Evolutionary conservation across 179 eudicot species (phyloP).

Genomic region (Corrigiola litoralis): DNA sequence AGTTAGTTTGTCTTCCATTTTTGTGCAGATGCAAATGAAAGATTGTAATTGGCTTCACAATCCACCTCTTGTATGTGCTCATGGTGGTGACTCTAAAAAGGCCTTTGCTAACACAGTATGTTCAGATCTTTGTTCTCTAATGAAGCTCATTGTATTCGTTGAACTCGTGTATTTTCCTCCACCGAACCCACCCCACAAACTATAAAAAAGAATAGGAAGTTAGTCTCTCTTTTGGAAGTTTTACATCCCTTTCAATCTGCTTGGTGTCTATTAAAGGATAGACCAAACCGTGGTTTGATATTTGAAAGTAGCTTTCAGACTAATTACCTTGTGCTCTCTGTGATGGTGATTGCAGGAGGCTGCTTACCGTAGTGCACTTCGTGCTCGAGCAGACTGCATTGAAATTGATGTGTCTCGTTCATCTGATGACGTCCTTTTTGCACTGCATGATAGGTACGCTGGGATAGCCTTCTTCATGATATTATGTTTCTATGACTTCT

Average conservation of each 20-base stretch:
- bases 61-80: conserved; percentile 97
- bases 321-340: conserved; percentile 8
- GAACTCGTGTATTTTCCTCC: too few species aligned
- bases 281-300: background rate
- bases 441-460: conserved; percentile 92
- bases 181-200: background rate
- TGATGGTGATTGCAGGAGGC: conserved; percentile 45
- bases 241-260: background rate
- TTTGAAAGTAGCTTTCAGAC: background rate
- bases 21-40: conserved; percentile 39
- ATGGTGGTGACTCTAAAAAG: conserved; percentile 86
- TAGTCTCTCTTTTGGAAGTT: background rate
- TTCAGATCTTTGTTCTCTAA: conserved; percentile 15
- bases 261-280: background rate
- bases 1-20: conserved; percentile 7
- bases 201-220: background rate
- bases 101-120: conserved; percentile 89
- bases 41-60: conserved; percentile 68
- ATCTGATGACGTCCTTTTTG: conserved; percentile 78
- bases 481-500: conserved; percentile 1
- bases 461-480: background rate
- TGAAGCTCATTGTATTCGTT: background rate
- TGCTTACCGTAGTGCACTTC: conserved; percentile 71
- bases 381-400: conserved; percentile 72
- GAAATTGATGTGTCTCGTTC: conserved; percentile 98